phyloP scores from a whole-genome alignment of 2,329 filamentous ascomycete genomes.

The Dactylella cylindrospora region DNA sequence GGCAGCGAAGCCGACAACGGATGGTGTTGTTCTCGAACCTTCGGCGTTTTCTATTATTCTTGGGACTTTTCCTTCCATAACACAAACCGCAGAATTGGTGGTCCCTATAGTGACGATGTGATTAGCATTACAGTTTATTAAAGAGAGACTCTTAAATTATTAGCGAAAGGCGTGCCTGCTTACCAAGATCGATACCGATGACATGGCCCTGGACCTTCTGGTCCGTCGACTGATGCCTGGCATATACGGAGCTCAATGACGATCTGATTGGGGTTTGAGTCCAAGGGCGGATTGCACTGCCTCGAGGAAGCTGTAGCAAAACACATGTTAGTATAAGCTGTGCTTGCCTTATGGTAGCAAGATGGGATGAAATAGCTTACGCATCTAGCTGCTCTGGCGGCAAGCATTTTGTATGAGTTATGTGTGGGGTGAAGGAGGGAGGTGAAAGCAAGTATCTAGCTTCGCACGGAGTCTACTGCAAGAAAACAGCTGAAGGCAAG shows the following conservation, averaged over 20 bases:
- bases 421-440: too few relatives aligned
- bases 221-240: constrained; percentile 75
- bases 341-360: too few relatives aligned
- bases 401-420: constrained; percentile 44
- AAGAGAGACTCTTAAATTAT: neutral
- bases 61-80: constrained; percentile 95
- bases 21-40: constrained; percentile 87
- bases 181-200: constrained; percentile 97
- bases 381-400: constrained; percentile 43
- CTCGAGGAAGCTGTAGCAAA: constrained; percentile 36
- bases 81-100: constrained; percentile 94
- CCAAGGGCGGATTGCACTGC: constrained; percentile 35
- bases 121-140: constrained; percentile 3
- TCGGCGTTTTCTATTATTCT: constrained; percentile 98
- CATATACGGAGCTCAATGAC: constrained; percentile 62
- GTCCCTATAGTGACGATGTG: constrained; percentile 60
- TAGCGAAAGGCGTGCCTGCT: constrained; percentile 49
- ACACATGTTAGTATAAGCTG: constrained; percentile 14
- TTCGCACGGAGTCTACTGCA: too few relatives aligned
- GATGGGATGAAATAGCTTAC: constrained; percentile 16
- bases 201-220: constrained; percentile 92
- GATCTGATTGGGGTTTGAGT: constrained; percentile 37
- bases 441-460: too few relatives aligned
- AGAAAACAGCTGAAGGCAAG: too few relatives aligned
- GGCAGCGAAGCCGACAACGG: constrained; percentile 91